Base-by-base conservation (phyloP, 2,329 filamentous ascomycete species). In the Orbilia blumenaviensis region DNA sequence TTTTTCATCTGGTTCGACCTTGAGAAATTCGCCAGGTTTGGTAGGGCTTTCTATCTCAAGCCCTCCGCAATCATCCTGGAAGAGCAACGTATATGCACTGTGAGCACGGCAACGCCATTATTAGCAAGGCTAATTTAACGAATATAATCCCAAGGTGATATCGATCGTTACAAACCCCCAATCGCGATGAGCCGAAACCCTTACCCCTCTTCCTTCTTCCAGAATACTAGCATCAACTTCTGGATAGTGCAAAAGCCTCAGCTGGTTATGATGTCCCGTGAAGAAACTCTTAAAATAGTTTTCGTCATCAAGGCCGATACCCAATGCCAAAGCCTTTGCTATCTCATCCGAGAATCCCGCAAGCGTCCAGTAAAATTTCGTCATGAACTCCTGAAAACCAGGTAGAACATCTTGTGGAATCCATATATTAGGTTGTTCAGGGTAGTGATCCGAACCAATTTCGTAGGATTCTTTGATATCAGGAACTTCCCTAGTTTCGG, bases 161-260 rank as follows among this genome's bases (percentile, higher is more conserved):
- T n/a, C n/a, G n/a, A n/a, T n/a, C n/a, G n/a, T 9, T 60, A 58
- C 56, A 3, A 9, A 80, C 76, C 79, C 84, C 84, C 84, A 86
- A 73, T 86, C 85, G 3, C 83, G 85, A 79, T 86, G 85, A 0
- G 84, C 83, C 0, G 83, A 82, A 78, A 85, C 84, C n/a, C 85
- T 82, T 9, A 82, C 81, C 36, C 82, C 80, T 18, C 79, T 79
- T 8, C 81, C 79, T 27, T 79, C 80, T 50, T 83, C 83, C 9
- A 85, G 66, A 25, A 80, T 80, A 18, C 80, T 80, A 1, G 82
- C 82, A 10, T 83, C 81, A n/a, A 85, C 80, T 6, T 84, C 81
- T 2, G 84, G 71, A 72, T 86, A 86, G 78, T 86, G 84, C 27
- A 86, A 80, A 48, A 86, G 79, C 5, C 85, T 82, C 6, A 86